A percentile compares a stretch with the other conserved stretches of the same genome.
phyloP scores from a whole-genome alignment of 2,329 filamentous ascomycete species.

The Xylaria sp. region DNA sequence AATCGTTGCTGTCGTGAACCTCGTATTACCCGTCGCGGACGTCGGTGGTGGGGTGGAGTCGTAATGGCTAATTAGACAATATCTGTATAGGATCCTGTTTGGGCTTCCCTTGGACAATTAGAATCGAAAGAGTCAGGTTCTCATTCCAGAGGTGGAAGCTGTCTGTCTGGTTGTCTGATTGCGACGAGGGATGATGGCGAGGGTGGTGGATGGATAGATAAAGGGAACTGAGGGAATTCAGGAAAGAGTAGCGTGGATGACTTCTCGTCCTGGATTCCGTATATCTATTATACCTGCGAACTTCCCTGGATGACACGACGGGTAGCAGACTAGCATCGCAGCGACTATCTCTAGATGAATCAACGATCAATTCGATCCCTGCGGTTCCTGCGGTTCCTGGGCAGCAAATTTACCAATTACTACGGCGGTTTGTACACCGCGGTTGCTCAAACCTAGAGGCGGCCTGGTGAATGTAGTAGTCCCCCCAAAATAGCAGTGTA shows the following conservation, averaged over 20 bases:
- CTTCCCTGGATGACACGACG: not conserved
- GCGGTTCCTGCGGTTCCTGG: constrained; percentile 17
- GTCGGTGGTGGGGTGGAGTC: constrained; percentile 33
- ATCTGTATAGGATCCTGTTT: not conserved
- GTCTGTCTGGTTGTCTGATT: constrained; percentile 23
- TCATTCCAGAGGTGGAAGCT: constrained; percentile 35
- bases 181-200: constrained; percentile 20
- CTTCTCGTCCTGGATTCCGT: constrained; percentile 35
- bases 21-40: constrained; percentile 37
- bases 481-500: constrained; percentile 37
- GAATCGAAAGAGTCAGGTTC: constrained; percentile 30
- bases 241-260: constrained; percentile 23
- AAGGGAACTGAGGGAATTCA: constrained; percentile 21
- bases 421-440: constrained; percentile 27
- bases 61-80: constrained; percentile 26
- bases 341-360: constrained; percentile 22
- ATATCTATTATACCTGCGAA: constrained; percentile 36
- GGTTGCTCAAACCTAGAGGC: constrained; percentile 31
- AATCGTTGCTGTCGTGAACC: constrained; percentile 34
- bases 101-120: constrained; percentile 36
- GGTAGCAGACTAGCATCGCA: no score
- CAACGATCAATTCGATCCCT: constrained; percentile 19
- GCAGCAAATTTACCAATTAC: constrained; percentile 24
- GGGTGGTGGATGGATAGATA: not conserved
- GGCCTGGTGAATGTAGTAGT: constrained; percentile 32